phyloP scores from a whole-genome alignment of 2,329 filamentous ascomycete species.

The Alternaria dauci region DNA sequence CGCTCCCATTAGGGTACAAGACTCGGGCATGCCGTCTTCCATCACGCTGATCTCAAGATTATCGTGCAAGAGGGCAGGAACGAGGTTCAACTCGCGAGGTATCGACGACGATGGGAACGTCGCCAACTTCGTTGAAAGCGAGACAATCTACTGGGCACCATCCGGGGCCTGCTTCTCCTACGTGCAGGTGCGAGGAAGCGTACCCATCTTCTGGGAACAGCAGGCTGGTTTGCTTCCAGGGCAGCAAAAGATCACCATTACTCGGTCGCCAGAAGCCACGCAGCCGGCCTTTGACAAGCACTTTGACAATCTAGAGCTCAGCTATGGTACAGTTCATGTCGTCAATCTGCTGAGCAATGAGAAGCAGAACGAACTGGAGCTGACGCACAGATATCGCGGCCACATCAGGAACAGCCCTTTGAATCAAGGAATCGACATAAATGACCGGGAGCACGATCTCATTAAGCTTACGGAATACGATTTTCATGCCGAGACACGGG shows the following conservation, averaged over 20 bases:
- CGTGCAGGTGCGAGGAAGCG: slow-evolving; percentile 88
- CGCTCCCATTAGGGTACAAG: slow-evolving; percentile 72
- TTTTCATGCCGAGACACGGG: slow-evolving; percentile 93
- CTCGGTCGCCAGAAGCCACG: slow-evolving; percentile 85
- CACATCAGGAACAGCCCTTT: slow-evolving; percentile 79
- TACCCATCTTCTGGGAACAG: slow-evolving; percentile 98
- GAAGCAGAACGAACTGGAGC: slow-evolving; percentile 84
- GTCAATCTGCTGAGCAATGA: slow-evolving; percentile 92
- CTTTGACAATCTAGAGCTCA: slow-evolving; percentile 83
- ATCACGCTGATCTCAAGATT: slow-evolving; percentile 91
- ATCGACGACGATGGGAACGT: slow-evolving; percentile 98
- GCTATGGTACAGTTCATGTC: slow-evolving; percentile 90
- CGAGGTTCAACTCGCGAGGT: slow-evolving; percentile 94
- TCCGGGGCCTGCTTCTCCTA: slow-evolving; percentile 86
- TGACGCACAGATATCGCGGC: slow-evolving; percentile 79
- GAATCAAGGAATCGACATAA: slow-evolving; percentile 66
- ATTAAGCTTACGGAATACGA: slow-evolving; percentile 88
- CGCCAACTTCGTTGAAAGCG: slow-evolving; percentile 98
- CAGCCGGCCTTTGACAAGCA: slow-evolving; percentile 96
- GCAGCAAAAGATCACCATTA: slow-evolving; percentile 93
- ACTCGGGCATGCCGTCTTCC: slow-evolving; percentile 78
- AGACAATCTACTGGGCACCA: slow-evolving; percentile 89
- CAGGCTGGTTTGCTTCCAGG: slow-evolving; percentile 84
- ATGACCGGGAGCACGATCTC: slow-evolving; percentile 72
- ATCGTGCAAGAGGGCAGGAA: slow-evolving; percentile 90